Conservation (phyloP, 495 filamentous ascomycete genomes). For the Lophiostoma macrostomum region DNA sequence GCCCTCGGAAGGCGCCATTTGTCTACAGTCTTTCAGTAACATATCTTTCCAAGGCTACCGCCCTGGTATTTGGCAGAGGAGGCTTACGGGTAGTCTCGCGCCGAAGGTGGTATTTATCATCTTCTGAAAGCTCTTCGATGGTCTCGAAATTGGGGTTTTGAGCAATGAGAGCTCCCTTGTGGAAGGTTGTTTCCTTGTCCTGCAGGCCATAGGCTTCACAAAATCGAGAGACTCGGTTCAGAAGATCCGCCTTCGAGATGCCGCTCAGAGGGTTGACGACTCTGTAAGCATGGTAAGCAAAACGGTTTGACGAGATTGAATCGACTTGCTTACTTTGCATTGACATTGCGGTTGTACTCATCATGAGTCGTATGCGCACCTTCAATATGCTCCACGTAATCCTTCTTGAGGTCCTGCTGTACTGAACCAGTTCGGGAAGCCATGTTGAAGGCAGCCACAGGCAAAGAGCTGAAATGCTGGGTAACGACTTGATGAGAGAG, state of each 20-base stretch:
- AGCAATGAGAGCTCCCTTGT: constrained; percentile 1
- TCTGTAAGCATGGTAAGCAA: too few relatives aligned
- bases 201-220: neutral
- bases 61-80: too few relatives aligned
- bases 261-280: too few relatives aligned
- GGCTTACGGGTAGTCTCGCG: constrained; percentile 1
- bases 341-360: constrained; percentile 1
- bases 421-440: neutral
- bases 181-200: neutral
- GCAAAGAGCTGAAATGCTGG: too few relatives aligned
- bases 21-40: too few relatives aligned
- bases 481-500: too few relatives aligned
- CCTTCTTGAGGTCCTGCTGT: neutral
- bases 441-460: too few relatives aligned
- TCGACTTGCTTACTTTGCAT: constrained; percentile 5
- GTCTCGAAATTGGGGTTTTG: constrained; percentile 6
- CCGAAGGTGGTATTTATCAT: neutral
- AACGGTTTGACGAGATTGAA: too few relatives aligned
- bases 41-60: too few relatives aligned
- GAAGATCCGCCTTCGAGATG: too few relatives aligned
- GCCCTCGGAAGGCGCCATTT: neutral
- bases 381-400: constrained; percentile 8
- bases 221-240: too few relatives aligned
- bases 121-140: constrained; percentile 3
- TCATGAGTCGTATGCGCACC: neutral